Base-by-base conservation (phyloP, 192 early-diverging fungal genomes). In the Coemansia sp. region DNA sequence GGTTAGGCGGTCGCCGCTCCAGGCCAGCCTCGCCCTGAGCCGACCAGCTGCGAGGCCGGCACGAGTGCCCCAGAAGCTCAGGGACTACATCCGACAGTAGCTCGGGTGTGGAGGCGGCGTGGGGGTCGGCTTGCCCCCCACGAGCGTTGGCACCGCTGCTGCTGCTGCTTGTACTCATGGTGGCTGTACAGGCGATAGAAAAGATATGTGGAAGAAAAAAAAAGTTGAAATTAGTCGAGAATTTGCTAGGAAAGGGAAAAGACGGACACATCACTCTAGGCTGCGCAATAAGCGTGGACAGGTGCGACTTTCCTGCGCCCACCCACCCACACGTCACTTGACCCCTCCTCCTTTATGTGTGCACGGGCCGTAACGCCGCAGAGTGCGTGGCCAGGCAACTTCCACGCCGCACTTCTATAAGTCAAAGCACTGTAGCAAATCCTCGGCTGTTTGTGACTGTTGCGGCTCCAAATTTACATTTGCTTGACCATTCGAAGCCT, bases 11-110 rank as follows among this genome's bases (percentile, higher is more conserved):
- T 20, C 46, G 45, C 31, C 46, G 43, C 22, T 25, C 32, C 20
- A 60, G 19, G 46, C 47, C 45, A 32, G 37, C 46, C 5, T 64
- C 63, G 51, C 62, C 41, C 37, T 58, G 63, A 3, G 59, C 49
- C 25, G 76, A 79, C 76, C 76, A 79, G 64, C 76, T 79, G 20
- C 76, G 76, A 6, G 76, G 71, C 32, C 76, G 62, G 27, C 65
- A 60, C n/a, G 66, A 70, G 42, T 56, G 62, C 12, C 73, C 70
- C 37, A 78, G 53, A 58, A 73, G 66, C 45, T 63, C 62, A 24
- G 68, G 56, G 11, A 77, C 39, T 47, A 71, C 36, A 24, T 57
- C 60, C 15, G 76, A 47, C 14, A 49, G 46, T 25, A 78, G 63
- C 59, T 78, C 76, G 17, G 76, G 76, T 20, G 76, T 62, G 46